phyloP scores from a whole-genome alignment of 2,329 filamentous ascomycete species.

The Cercospora brassicicola region DNA sequence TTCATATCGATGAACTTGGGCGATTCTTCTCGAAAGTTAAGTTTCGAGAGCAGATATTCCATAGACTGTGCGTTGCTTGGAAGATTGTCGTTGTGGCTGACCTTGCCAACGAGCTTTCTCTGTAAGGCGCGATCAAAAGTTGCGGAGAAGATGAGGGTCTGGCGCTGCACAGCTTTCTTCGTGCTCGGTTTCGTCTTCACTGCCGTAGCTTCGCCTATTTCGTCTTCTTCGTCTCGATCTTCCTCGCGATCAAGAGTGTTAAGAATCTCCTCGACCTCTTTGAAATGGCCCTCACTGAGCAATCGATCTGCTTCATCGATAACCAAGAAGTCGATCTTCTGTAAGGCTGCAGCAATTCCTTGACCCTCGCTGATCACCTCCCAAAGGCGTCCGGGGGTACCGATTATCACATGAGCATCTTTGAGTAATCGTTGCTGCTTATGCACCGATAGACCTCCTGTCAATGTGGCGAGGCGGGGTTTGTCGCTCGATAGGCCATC shows the following conservation, averaged over 20 bases:
- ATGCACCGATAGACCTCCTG: slow-evolving; percentile 87
- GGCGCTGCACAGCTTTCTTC: slow-evolving; percentile 50
- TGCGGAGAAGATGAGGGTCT: slow-evolving; percentile 94
- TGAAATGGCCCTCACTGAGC: slow-evolving; percentile 89
- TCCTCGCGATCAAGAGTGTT: slow-evolving; percentile 69
- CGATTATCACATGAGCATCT: slow-evolving; percentile 84
- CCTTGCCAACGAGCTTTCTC: slow-evolving; percentile 82
- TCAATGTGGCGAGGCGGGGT: slow-evolving; percentile 75
- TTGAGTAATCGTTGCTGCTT: slow-evolving; percentile 87
- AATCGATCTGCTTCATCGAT: slow-evolving; percentile 93
- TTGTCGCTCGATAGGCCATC: slow-evolving; percentile 59
- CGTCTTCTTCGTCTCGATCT: slow-evolving; percentile 51
- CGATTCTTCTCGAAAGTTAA: slow-evolving; percentile 80
- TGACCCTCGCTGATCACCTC: slow-evolving; percentile 80
- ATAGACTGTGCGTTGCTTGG: slow-evolving; percentile 64
- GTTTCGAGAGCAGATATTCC: slow-evolving; percentile 86
- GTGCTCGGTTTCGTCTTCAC: background rate
- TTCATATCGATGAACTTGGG: slow-evolving; percentile 93
- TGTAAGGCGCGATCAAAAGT: slow-evolving; percentile 92
- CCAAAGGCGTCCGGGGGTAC: slow-evolving; percentile 85
- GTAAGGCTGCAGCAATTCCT: slow-evolving; percentile 68
- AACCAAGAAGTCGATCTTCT: slow-evolving; percentile 75
- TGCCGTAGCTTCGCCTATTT: slow-evolving; percentile 25
- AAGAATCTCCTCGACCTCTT: slow-evolving; percentile 87
- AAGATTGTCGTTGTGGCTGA: slow-evolving; percentile 60